Conservation (phyloP, 1,139 yeast genomes). For the Pichia inconspicua region DNA sequence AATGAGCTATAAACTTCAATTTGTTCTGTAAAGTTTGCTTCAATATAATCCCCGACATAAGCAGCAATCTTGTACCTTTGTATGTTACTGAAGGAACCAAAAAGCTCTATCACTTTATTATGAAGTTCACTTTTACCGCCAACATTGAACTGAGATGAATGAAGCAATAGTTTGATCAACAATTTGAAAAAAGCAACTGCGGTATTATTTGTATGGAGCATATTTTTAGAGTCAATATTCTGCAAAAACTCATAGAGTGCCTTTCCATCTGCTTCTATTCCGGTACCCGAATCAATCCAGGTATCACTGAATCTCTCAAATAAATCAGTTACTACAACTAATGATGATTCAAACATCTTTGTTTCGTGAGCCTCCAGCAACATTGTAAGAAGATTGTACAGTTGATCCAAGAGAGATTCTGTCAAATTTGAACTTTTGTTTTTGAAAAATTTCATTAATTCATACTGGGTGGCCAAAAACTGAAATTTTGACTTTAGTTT, state of each 20-base stretch:
- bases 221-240: slow-evolving; percentile 7
- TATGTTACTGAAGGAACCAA: slow-evolving; percentile 14
- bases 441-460: slow-evolving; percentile 3
- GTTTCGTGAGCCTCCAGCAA: slow-evolving; percentile 13
- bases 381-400: slow-evolving; percentile 5
- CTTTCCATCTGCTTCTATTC: slow-evolving; percentile 13
- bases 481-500: slow-evolving; percentile 5
- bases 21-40: slow-evolving; percentile 19
- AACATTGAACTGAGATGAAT: neutral
- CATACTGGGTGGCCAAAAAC: slow-evolving; percentile 9
- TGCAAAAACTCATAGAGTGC: slow-evolving; percentile 11
- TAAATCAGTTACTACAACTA: slow-evolving; percentile 8
- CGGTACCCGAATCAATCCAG: slow-evolving; percentile 10
- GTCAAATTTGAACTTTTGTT: neutral
- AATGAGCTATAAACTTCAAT: slow-evolving; percentile 30
- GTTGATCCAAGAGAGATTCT: slow-evolving; percentile 1
- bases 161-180: neutral
- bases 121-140: neutral
- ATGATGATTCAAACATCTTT: slow-evolving; percentile 15
- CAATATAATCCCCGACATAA: slow-evolving; percentile 8
- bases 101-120: neutral
- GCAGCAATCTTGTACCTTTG: slow-evolving; percentile 11
- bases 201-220: slow-evolving; percentile 13
- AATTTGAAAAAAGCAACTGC: slow-evolving; percentile 11
- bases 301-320: slow-evolving; percentile 1